Percentiles rank a stretch among this genome's conserved stretches.
Evolutionary conservation across 208 protist species (phyloP).

Genomic region (Jaenimonas drosophilae): DNA sequence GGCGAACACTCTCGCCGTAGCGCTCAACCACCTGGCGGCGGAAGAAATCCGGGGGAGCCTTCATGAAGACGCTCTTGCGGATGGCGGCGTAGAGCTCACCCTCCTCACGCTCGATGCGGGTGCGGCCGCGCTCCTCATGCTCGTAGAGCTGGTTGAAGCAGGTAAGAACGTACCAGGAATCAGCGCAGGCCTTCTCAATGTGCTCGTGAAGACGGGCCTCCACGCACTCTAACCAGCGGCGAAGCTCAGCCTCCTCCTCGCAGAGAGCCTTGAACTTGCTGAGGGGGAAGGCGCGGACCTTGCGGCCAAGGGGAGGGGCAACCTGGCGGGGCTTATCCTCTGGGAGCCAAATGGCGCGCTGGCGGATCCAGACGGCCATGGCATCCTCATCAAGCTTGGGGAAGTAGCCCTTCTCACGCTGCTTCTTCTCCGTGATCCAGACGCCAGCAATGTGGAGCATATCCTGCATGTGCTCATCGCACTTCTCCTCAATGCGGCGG

Average conservation of each 20-base stretch:
- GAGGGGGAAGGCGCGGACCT: slow-evolving; percentile 32
- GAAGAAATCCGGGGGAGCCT: slow-evolving; percentile 55
- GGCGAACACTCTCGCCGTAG: slow-evolving; percentile 14
- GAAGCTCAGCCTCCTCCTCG: slow-evolving; percentile 61
- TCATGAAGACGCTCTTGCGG: slow-evolving; percentile 35
- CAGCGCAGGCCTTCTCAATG: slow-evolving; percentile 34
- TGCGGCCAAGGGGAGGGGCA: slow-evolving; percentile 10
- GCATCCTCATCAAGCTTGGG: slow-evolving; percentile 13
- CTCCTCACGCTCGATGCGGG: slow-evolving; percentile 42
- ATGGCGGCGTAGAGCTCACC: slow-evolving; percentile 20
- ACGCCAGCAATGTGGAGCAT: slow-evolving; percentile 50
- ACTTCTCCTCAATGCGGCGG: slow-evolving; percentile 31
- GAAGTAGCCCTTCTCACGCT: slow-evolving; percentile 11
- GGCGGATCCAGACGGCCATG: slow-evolving; percentile 18
- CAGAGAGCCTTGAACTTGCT: slow-evolving; percentile 28
- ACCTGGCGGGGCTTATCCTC: slow-evolving; percentile 17
- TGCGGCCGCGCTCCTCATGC: slow-evolving; percentile 21
- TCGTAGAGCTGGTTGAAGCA: slow-evolving; percentile 20
- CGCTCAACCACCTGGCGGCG: slow-evolving; percentile 27
- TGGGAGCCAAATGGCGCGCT: slow-evolving; percentile 48
- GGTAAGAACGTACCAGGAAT: slow-evolving; percentile 35
- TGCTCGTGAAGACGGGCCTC: slow-evolving; percentile 32
- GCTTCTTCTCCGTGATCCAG: slow-evolving; percentile 52
- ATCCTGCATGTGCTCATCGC: slow-evolving; percentile 22
- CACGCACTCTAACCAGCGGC: slow-evolving; percentile 44